Evolutionary conservation across 1,139 yeast genomes (phyloP), one percentile per base, ranked within the genome.

Genomic region (Debaryomycetaceae sp.): DNA sequence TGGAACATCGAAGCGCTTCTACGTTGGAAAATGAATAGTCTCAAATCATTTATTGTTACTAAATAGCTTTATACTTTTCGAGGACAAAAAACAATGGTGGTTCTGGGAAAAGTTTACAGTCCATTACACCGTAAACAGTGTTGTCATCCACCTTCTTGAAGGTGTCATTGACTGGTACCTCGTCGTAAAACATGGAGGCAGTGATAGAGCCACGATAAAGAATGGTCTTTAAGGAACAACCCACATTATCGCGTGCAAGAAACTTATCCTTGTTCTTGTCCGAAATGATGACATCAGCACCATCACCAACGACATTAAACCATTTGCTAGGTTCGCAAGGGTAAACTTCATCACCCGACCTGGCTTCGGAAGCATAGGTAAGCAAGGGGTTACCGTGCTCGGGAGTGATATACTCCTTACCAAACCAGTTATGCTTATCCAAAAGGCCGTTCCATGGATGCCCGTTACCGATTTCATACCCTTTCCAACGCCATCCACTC

Each of bases 151-250:
- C 44, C 30, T 41, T 41, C 34, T 38, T 41, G 36, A 41, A 41
- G 8, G 44, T 37, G 17, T 41, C 44, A 37, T 41, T 41, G 22
- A 37, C 30, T 27, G 44, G 44, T 22, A 22, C 24, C 30, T 41
- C 36, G 13, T 41, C 44, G 14, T 41, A 41, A 37, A 41, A 41
- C 44, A 41, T 41, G 11, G 44, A 41, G n/a, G 36, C 41, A 11
- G 44, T 41, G 13, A 39, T 30, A 5, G 23, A 34, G 5, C 41
- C 44, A 22, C 44, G 24, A 34, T 23, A 23, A 5, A 37, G 37
- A 20, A 41, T 41, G 23, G 41, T 37, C 42, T 38, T 41, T 41
- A 41, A 41, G 24, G 37, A 24, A 31, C 44, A 41, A 11, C 34
- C n/a, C n/a, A n/a, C 11, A 4, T 17, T 17, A 17, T 17, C 20